A percentile compares a stretch with the other conserved stretches of the same genome.
Conservation (phyloP, 2,329 filamentous ascomycete genomes). For the Fusarium duplospermum region DNA sequence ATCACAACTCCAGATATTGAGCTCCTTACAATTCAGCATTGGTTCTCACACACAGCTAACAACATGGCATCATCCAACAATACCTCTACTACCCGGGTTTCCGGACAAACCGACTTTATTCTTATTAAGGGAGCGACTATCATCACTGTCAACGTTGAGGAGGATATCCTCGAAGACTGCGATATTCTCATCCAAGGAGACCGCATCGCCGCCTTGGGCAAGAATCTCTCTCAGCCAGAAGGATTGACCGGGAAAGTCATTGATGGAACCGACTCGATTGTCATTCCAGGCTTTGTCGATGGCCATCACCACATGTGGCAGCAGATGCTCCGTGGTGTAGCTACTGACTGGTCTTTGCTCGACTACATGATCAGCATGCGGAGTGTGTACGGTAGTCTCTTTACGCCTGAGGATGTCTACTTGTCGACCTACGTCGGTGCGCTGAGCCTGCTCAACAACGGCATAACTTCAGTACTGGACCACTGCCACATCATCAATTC, state of each 20-base stretch:
- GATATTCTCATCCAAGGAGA: neutral
- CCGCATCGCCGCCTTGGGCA: neutral
- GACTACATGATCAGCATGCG: neutral
- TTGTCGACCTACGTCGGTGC: neutral
- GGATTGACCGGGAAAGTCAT: neutral
- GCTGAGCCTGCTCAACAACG: neutral
- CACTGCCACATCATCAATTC: neutral
- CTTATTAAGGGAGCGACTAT: neutral
- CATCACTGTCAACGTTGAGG: neutral
- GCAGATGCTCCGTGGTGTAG: neutral
- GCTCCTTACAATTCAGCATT: neutral
- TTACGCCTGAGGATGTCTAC: neutral
- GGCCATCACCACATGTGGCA: neutral
- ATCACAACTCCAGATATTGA: neutral
- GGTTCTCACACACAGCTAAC: neutral
- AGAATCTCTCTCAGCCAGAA: neutral
- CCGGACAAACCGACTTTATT: neutral
- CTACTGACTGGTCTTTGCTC: neutral
- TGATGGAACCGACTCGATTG: neutral
- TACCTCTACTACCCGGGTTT: neutral
- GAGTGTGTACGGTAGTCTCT: neutral
- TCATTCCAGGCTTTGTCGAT: neutral
- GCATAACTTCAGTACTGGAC: neutral
- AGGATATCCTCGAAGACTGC: neutral
- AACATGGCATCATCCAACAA: neutral